Evolutionary conservation across 2,329 filamentous ascomycete species (phyloP), one percentile per base, ranked within the genome.

Genomic region (Botrytis galanthina): DNA sequence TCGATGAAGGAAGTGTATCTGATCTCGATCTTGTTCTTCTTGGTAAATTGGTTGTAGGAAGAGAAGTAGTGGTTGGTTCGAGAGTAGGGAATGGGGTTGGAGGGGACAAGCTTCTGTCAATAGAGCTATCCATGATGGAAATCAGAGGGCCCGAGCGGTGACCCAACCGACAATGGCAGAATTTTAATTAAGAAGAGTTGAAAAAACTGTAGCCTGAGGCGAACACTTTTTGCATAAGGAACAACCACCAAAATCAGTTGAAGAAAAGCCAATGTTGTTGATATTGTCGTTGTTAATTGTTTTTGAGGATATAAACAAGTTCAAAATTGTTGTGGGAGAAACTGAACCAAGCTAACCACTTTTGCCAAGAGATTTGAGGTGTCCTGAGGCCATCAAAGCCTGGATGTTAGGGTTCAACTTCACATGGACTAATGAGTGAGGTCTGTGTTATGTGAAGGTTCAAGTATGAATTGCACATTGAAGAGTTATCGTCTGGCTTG

Each of bases 91-190:
- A 54, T 59, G 48, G 16, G 20, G 32, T 39, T 59, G 68, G 68
- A 70, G 42, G 68, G 39, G 54, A 44, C 7, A 37, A 29, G 26
- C 68, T 62, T 44, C 68, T 70, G 67, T 32, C 14, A 37, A 42
- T 12, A 46, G 29, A 35, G 54, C 29, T 44, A 60, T 70, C 68
- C 54, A 70, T 61, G 39, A 46, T 60, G 68, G 16, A 29, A 57
- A 57, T 57, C 51, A 29, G 14, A 29, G n/a, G 51, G 46, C 26
- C 32, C 51, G 68, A 70, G 68, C 68, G 68, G 68, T 70, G 37
- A 48, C 59, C 6, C 29, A 61, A 70, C 54, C 59, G 54, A 63
- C 32, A 42, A 48, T 70, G 68, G 54, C 54, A 70, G 57, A 70
- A 61, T 29, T 60, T 12, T n/a, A 14, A n/a, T 44, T 66, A n/a